Evolutionary conservation across 345 rosid genomes (phyloP), one percentile per base, ranked within the genome.

Genomic region (Brassica rapa): DNA sequence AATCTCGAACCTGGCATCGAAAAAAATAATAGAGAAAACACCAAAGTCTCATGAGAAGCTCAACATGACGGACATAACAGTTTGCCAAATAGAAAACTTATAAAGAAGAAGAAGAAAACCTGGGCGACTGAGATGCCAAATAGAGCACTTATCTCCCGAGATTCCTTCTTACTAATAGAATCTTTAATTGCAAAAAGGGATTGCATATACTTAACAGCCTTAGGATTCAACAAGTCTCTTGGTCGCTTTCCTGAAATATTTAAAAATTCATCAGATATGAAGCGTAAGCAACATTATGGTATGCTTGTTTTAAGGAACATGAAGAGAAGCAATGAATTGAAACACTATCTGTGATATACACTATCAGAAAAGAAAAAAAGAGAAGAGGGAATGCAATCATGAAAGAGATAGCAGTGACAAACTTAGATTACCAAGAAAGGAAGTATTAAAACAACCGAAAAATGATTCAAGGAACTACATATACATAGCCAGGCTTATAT

Each of bases 161-260:
- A 90, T 88, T 96, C 99, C 82, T 86, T 96, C 87, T 96, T 96
- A 76, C 92, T 91, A 75, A 93, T 87, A 51, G 90, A 92, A 82
- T 96, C 98, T 92, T 93, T 96, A 78, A 96, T 80, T 62, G 99
- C 86, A 53, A 93, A 96, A 83, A 93, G 72, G 33, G 90, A 86
- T 88, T 93, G 97, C 91, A 96, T 87, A 83, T 96, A 88, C 77
- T 90, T 93, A 72, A 90, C 88, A 39, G 97, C 99, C 85, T 93
- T 96, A 4, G 98, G 95, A 77, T 90, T 93, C 72, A 96, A 80
- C 84, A 96, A 88, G 85, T 96, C 98, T 82, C 99, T 89, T 16
- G 98, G 99, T 70, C 98, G 91, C 87, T 96, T 96, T 65, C 99
- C 98, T 96, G 88, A 63, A 49, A 72, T 66, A 68, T 81, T 37